Base-by-base conservation (phyloP, 1,139 yeast species). In the Geotrichum cucujoidarum region DNA sequence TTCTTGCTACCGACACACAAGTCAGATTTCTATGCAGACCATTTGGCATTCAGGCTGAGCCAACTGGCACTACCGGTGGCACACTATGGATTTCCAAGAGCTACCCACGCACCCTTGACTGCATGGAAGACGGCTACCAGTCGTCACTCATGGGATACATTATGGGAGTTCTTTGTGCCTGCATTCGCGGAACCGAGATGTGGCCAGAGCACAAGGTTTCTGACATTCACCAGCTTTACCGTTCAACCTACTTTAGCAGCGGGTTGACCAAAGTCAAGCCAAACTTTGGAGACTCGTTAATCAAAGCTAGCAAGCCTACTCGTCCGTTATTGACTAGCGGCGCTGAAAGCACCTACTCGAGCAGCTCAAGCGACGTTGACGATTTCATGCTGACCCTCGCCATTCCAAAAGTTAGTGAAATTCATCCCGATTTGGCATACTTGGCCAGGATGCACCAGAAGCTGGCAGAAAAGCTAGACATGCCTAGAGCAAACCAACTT, bases 1-100 rank as follows among this genome's bases (percentile, higher is more conserved):
- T 50, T n/a, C 38, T 50, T 37, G 46, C 53, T 6, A 50, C 45
- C 16, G 45, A 43, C 17, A 18, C 43, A 4, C 43, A 47, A 24
- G 42, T 50, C 13, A 34, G 53, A 21, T 43, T 50, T 25, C 36
- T 47, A 11, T 45, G 47, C 21, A 20, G 43, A 21, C 46, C 50
- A 4, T 29, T 27, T 10, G 32, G 32, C 14, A 14, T 18, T 33
- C 22, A 21, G n/a, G 16, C 44, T 8, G 43, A 40, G 20, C 29
- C 43, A 8, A 36, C 38, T 17, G 53, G 53, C 7, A 29, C 14
- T 4, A 31, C 17, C 11, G 53, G 50, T 18, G 53, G 53, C 2
- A 25, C 27, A 3, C 27, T 50, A 27, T 27, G 41, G 48, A 14
- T 50, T 22, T 40, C 50, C 4, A 33, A 43, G 13, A 20, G 45